A percentile compares a stretch with the other conserved stretches of the same genome.
phyloP scores from a whole-genome alignment of 2,329 filamentous ascomycete genomes.

The Trichothecium roseum region DNA sequence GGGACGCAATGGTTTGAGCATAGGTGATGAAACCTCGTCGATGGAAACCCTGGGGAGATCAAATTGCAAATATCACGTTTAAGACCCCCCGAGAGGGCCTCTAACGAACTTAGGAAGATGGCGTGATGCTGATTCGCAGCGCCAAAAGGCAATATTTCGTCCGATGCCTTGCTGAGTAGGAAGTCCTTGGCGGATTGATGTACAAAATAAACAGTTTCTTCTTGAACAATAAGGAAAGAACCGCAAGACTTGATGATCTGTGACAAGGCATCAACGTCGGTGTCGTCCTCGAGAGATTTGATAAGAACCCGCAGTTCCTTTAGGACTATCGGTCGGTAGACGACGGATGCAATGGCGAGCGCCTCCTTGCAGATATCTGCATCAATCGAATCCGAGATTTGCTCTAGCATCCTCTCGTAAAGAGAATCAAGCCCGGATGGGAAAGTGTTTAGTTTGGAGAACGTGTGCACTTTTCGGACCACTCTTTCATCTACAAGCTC shows the following conservation, averaged over 20 bases:
- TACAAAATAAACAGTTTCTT: conserved; percentile 21
- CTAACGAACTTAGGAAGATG: conserved; percentile 23
- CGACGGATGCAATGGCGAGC: conserved; percentile 16
- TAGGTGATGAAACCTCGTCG: conserved; percentile 5
- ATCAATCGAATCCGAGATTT: conserved; percentile 16
- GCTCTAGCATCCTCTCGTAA: conserved; percentile 23
- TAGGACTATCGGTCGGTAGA: conserved; percentile 21
- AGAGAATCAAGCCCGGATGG: conserved; percentile 19
- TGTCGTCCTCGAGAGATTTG: conserved; percentile 6
- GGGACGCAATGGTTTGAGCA: conserved; percentile 8
- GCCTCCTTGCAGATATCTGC: conserved; percentile 18
- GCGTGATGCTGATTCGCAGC: conserved; percentile 13
- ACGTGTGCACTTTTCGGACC: conserved; percentile 4
- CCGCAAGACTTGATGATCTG: conserved; percentile 23
- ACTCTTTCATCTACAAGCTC: conserved; percentile 2
- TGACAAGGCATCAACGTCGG: conserved; percentile 9
- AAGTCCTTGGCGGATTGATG: conserved; percentile 34
- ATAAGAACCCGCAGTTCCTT: conserved; percentile 16
- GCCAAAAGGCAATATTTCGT: conserved; percentile 18
- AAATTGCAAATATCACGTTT: conserved; percentile 24
- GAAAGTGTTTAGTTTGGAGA: conserved; percentile 11
- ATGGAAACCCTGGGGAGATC: conserved; percentile 5
- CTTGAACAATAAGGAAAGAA: conserved; percentile 25
- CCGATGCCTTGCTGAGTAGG: conserved; percentile 13
- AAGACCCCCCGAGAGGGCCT: conserved; percentile 16